Evolutionary conservation across 352 stramenopile genomes (phyloP), one percentile per base, ranked within the genome.

Genomic region (Globisporangium viniferum): DNA sequence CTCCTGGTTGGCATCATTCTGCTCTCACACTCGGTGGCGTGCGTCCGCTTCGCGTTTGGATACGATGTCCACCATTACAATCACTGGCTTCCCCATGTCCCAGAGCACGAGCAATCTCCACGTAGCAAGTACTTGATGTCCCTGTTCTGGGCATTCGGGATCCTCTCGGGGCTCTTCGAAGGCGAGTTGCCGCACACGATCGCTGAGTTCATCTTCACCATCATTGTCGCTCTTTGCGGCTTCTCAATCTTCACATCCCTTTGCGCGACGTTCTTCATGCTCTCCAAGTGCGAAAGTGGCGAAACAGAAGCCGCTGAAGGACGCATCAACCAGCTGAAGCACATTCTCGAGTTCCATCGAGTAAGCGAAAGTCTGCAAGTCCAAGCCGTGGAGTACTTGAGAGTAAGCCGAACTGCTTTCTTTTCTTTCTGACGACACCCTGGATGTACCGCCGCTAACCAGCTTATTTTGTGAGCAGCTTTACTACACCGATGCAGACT

Each of bases 221-320:
- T 83, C 4, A 65, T 80, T 29, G 84, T 94, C n/a, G 85, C 82
- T 1, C 60, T 85, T 2, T 82, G 84, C 46, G 86, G 84, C 0
- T 92, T 94, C 55, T 82, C 82, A 5, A 69, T 92, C 59, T 94
- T 92, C 64, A 89, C 81, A 14, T 77, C 73, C 0, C 75, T 92
- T 22, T 90, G 85, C 3, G 82, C 82, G 0, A 94, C 83, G 27
- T 84, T 94, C 56, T 94, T 94, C 64, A 87, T 90, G 49, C 81
- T 92, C 33, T 94, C 86, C 31, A 91, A 91, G 63, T 92, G 86
- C 41, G 78, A 92, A 69, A 90, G 82, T 51, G 82, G 85, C 2
- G 79, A 84, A 12, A 74, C 73, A 0, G 86, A 92, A 62, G 73
- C 75, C 0, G 80, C 82, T 0, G 82, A 91, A 36, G 86, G 82